phyloP scores from a whole-genome alignment of 2,329 filamentous ascomycete species.

The Colletotrichum scovillei region DNA sequence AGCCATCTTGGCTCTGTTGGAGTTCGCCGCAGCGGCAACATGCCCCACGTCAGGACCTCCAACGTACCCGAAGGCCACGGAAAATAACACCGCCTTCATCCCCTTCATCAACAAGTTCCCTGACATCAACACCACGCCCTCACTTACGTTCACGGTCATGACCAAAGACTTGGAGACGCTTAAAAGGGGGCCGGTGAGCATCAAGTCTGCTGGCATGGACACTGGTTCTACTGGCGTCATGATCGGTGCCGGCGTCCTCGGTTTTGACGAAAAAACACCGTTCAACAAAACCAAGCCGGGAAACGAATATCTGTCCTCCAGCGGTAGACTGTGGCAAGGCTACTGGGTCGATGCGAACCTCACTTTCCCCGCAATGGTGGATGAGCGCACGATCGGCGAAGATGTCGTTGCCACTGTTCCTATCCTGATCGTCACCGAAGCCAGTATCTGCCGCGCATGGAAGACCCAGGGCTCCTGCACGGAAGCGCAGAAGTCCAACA shows the following conservation, averaged over 20 bases:
- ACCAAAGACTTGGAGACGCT: no score
- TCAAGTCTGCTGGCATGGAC: conserved; percentile 17
- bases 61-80: not conserved
- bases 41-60: not conserved
- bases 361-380: conserved; percentile 3
- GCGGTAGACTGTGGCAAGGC: not conserved
- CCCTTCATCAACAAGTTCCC: conserved; percentile 18
- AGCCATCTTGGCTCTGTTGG: not conserved
- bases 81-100: conserved; percentile 4
- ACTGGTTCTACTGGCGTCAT: conserved; percentile 11
- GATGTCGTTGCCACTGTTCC: not conserved
- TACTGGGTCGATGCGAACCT: conserved; percentile 4
- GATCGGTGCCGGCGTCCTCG: conserved; percentile 3
- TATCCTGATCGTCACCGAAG: conserved; percentile 1
- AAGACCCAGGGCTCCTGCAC: not conserved
- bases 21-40: not conserved
- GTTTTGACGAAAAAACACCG: no score
- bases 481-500: not conserved
- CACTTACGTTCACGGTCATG: no score
- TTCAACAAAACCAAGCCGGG: not conserved
- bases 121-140: not conserved
- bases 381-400: not conserved
- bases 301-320: conserved; percentile 13
- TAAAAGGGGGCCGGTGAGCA: no score
- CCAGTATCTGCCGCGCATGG: not conserved